Conservation (phyloP, 2,329 filamentous ascomycete species). For the Xylaria sp. region DNA sequence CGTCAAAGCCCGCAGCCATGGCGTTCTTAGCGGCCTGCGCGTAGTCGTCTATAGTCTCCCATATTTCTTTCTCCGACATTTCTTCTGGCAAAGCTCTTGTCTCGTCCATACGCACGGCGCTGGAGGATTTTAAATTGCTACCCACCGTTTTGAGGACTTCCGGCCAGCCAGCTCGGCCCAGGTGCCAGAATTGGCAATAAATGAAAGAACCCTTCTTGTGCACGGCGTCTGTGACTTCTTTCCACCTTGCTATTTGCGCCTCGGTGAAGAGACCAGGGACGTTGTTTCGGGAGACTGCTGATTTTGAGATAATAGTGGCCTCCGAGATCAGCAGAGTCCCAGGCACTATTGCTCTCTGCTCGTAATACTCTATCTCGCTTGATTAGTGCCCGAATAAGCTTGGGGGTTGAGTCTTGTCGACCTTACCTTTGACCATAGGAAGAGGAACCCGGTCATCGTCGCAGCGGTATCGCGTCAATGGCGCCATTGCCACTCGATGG, state of each 20-base stretch:
- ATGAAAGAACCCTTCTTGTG: constrained; percentile 70
- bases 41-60: constrained; percentile 69
- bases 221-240: constrained; percentile 67
- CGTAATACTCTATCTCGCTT: constrained; percentile 44
- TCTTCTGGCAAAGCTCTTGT: constrained; percentile 65
- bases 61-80: constrained; percentile 74
- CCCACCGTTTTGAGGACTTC: constrained; percentile 53
- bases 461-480: constrained; percentile 57
- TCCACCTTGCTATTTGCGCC: constrained; percentile 69
- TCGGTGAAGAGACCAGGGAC: constrained; percentile 67
- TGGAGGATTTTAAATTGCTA: constrained; percentile 59
- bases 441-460: constrained; percentile 59
- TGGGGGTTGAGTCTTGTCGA: background rate
- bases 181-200: constrained; percentile 72
- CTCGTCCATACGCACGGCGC: constrained; percentile 56
- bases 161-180: constrained; percentile 63
- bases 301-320: constrained; percentile 62
- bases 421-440: constrained; percentile 48
- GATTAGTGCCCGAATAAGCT: constrained; percentile 15
- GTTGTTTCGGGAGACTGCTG: constrained; percentile 57
- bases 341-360: constrained; percentile 49
- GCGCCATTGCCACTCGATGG: constrained; percentile 60
- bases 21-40: constrained; percentile 65
- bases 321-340: constrained; percentile 65
- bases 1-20: constrained; percentile 73